These are phyloP conservation scores for Huntiella moniliformis DNA, from an alignment of 2,329 filamentous ascomycete genomes.

Conservation along the genomic window DNA sequence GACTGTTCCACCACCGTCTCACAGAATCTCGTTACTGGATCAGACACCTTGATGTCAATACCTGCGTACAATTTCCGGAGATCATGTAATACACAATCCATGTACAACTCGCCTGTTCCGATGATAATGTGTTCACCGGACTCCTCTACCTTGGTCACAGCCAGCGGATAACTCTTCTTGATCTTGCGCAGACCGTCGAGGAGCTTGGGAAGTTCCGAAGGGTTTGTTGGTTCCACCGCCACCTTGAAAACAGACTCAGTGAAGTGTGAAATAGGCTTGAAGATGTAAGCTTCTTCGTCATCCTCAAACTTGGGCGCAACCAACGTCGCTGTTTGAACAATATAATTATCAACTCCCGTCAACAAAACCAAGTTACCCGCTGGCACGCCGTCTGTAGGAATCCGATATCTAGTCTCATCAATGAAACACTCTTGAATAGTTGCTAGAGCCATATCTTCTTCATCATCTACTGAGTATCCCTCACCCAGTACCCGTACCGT, in stretches of 20 bases:
- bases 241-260: constrained; percentile 97
- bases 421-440: constrained; percentile 78
- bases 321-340: constrained; percentile 90
- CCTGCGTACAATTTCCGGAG: constrained; percentile 84
- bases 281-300: constrained; percentile 86
- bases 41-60: constrained; percentile 98
- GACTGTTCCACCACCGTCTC: constrained; percentile 96
- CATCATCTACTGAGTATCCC: constrained; percentile 87
- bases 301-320: constrained; percentile 64
- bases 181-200: constrained; percentile 88
- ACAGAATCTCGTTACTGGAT: constrained; percentile 92
- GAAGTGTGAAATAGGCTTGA: constrained; percentile 81
- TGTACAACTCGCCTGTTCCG: constrained; percentile 95
- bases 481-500: constrained; percentile 86
- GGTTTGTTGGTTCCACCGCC: constrained; percentile 93
- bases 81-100: constrained; percentile 97
- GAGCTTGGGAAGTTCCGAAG: constrained; percentile 96
- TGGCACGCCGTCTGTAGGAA: constrained; percentile 77
- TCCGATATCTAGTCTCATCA: constrained; percentile 79
- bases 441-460: constrained; percentile 87
- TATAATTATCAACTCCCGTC: constrained; percentile 87
- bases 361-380: constrained; percentile 90
- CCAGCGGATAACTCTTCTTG: constrained; percentile 92
- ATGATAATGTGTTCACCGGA: constrained; percentile 91
- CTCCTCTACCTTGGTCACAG: constrained; percentile 94